Percentiles rank a stretch among this genome's conserved stretches.
Conservation (phyloP, 495 filamentous ascomycete genomes). For the Aspergillus ellipticus region DNA sequence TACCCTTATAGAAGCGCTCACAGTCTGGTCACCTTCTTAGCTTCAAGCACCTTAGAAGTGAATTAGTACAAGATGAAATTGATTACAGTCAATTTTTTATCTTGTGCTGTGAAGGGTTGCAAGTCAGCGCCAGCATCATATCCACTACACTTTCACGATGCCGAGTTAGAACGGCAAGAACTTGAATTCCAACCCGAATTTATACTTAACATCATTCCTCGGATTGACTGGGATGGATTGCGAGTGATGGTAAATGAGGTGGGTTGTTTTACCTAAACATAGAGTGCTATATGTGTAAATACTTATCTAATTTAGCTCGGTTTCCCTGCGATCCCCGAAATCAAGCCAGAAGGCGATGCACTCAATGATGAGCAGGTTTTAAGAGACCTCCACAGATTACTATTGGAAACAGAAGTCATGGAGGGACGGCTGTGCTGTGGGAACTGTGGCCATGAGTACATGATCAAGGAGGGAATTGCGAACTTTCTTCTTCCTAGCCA, state of each 20-base stretch:
- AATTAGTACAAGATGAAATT: slow-evolving; percentile 64
- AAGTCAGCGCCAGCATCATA: slow-evolving; percentile 73
- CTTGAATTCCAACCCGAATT: slow-evolving; percentile 75
- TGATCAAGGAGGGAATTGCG: slow-evolving; percentile 88
- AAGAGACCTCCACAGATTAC: slow-evolving; percentile 71
- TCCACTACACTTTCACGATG: slow-evolving; percentile 86
- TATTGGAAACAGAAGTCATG: slow-evolving; percentile 85
- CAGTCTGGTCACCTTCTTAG: no score
- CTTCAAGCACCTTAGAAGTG: no score
- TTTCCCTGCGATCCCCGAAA: slow-evolving; percentile 71
- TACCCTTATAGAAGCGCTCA: no score
- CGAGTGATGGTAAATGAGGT: slow-evolving; percentile 75
- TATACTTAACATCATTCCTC: slow-evolving; percentile 74
- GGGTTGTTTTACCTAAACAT: no score
- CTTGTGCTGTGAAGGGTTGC: slow-evolving; percentile 92
- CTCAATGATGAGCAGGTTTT: slow-evolving; percentile 60
- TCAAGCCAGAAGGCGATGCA: slow-evolving; percentile 56
- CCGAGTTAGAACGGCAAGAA: slow-evolving; percentile 79
- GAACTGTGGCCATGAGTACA: slow-evolving; percentile 88
- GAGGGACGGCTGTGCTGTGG: slow-evolving; percentile 88
- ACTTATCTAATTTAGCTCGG: slow-evolving; percentile 56
- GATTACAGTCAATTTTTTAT: slow-evolving; percentile 93
- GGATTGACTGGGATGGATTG: slow-evolving; percentile 84
- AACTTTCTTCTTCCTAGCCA: slow-evolving; percentile 95
- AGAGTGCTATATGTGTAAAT: no score